phyloP scores from a whole-genome alignment of 345 rosid species.

The Arabis alpina region DNA sequence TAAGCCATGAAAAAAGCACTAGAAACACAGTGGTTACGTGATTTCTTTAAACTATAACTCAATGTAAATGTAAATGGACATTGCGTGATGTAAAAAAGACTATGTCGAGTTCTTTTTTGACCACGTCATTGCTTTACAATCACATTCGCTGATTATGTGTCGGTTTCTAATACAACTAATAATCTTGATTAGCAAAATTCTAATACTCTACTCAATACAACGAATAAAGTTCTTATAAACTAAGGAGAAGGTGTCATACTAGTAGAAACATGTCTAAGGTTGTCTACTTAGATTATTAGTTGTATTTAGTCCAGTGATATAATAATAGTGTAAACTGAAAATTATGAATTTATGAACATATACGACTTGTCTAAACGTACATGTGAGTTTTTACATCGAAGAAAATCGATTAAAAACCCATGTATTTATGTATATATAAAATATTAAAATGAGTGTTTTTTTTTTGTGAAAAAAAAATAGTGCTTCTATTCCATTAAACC shows the following conservation, averaged over 20 bases:
- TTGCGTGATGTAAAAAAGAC: slow-evolving; percentile 7
- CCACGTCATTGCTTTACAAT: not conserved
- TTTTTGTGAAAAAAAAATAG: no score
- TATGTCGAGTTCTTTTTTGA: slow-evolving; percentile 13
- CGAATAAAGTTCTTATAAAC: slow-evolving; percentile 12
- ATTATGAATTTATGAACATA: not conserved
- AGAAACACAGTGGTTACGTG: slow-evolving; percentile 12
- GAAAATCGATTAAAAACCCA: not conserved
- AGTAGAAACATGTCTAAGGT: not conserved
- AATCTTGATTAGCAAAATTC: not conserved
- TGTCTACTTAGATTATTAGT: not conserved
- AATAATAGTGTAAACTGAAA: not conserved
- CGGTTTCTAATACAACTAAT: slow-evolving; percentile 9
- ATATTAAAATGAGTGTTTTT: no score
- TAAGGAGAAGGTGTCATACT: not conserved
- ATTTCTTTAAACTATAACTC: not conserved
- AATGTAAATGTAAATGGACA: slow-evolving; percentile 14
- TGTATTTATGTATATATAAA: not conserved
- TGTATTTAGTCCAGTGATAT: slow-evolving; percentile 4
- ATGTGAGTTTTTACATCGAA: slow-evolving; percentile 4
- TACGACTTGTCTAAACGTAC: not conserved
- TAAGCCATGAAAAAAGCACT: not conserved
- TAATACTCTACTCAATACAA: no score
- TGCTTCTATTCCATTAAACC: no score
- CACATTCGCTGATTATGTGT: slow-evolving; percentile 9